phyloP scores from a whole-genome alignment of 352 stramenopile genomes.

The Achlya hypogyna region DNA sequence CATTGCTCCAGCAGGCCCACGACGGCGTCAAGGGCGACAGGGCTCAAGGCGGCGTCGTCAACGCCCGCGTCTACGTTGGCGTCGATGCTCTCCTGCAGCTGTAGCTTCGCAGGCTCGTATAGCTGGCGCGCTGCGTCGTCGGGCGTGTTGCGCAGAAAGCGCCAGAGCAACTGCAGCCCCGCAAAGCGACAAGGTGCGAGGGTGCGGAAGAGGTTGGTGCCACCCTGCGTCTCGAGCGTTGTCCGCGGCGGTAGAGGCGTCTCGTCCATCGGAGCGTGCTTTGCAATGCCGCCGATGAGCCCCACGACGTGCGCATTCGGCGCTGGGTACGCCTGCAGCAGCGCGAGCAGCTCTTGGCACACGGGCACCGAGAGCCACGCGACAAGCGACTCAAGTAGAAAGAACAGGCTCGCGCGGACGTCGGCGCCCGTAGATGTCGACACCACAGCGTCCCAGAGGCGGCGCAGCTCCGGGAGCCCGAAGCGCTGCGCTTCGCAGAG shows the following conservation, averaged over 20 bases:
- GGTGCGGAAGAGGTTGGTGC: not conserved
- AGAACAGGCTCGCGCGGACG: constrained; percentile 14
- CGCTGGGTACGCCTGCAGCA: not conserved
- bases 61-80: constrained; percentile 15
- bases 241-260: not conserved
- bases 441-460: constrained; percentile 11
- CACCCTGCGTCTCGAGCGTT: not conserved
- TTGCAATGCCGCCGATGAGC: constrained; percentile 4
- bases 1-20: constrained; percentile 3
- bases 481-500: constrained; percentile 16
- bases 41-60: not conserved
- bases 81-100: constrained; percentile 12
- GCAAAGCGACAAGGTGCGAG: not conserved
- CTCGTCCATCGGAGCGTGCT: constrained; percentile 4
- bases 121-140: constrained; percentile 5
- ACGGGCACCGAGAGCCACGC: constrained; percentile 5
- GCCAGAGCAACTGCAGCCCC: constrained; percentile 15
- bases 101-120: constrained; percentile 2
- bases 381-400: constrained; percentile 15
- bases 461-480: not conserved
- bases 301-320: not conserved
- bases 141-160: constrained; percentile 8
- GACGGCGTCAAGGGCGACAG: constrained; percentile 11
- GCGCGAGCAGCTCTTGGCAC: constrained; percentile 3
- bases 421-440: constrained; percentile 10